A percentile compares a stretch with the other conserved stretches of the same genome.
Evolutionary conservation across 495 filamentous ascomycete species (phyloP).

Genomic region (Penicillium nucicola): DNA sequence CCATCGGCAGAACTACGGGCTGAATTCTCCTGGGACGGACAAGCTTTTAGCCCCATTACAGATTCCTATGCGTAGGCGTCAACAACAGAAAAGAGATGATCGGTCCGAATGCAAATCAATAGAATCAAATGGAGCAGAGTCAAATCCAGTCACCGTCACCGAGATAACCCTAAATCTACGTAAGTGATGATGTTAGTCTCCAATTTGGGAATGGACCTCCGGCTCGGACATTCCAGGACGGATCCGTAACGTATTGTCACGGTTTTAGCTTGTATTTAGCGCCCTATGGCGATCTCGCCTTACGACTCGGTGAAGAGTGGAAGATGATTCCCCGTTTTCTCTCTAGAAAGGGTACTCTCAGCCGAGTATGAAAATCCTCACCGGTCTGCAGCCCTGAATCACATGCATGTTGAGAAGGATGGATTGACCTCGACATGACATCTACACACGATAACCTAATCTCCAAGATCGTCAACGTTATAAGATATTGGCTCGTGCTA

Average conservation of each 20-base stretch:
- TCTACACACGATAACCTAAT: neutral
- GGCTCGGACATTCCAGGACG: conserved; percentile 13
- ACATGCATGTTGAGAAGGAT: neutral
- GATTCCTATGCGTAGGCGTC: no score
- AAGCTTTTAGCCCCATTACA: conserved; percentile 3
- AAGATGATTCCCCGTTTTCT: no score
- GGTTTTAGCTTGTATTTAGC: neutral
- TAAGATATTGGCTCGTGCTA: conserved; percentile 8
- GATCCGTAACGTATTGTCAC: neutral
- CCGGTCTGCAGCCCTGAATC: neutral
- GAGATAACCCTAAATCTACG: conserved; percentile 14
- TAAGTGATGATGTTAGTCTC: conserved; percentile 30
- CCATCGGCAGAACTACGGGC: conserved; percentile 25
- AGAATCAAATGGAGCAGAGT: neutral
- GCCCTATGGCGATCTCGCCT: conserved; percentile 1
- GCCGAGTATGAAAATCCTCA: neutral
- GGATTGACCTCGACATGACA: no score
- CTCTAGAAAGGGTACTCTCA: conserved; percentile 5
- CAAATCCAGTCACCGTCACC: no score
- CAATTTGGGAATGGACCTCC: conserved; percentile 17
- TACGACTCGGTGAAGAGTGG: neutral
- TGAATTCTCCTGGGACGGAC: neutral
- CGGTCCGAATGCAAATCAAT: no score
- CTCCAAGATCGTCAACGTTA: neutral
- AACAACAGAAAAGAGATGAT: no score